Conservation (phyloP, 306 rosid genomes). For the Ormosia semicastrata region DNA sequence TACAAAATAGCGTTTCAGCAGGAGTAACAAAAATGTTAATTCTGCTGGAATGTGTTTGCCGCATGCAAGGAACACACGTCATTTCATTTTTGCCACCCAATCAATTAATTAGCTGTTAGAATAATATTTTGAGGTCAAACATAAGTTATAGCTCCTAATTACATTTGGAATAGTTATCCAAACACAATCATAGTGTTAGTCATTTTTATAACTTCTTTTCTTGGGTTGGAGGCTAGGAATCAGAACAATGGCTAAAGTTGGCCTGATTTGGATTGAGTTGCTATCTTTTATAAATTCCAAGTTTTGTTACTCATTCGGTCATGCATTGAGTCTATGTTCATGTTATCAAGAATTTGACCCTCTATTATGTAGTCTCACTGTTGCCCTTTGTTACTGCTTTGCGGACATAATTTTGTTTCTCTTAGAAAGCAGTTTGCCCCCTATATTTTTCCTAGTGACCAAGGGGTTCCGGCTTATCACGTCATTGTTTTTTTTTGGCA, state of each 20-base stretch:
- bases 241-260: neutral
- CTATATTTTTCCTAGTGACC: conserved; percentile 11
- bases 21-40: neutral
- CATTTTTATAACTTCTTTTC: neutral
- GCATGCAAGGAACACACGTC: neutral
- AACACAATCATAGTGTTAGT: neutral
- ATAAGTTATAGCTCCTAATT: neutral
- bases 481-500: conserved; percentile 31
- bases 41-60: neutral
- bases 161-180: neutral
- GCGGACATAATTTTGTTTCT: neutral
- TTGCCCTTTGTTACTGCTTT: neutral
- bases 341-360: conserved; percentile 1
- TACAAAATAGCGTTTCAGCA: neutral
- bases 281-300: neutral
- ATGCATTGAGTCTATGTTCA: neutral
- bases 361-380: neutral
- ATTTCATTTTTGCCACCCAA: neutral
- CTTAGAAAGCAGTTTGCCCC: neutral
- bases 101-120: neutral
- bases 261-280: neutral
- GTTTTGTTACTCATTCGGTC: neutral
- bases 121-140: no score
- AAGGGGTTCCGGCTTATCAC: neutral
- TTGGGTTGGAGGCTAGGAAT: neutral